These are phyloP conservation scores for Phytopythium cucurbitacearum DNA, from an alignment of 352 stramenopile species.

Conservation along the genomic window DNA sequence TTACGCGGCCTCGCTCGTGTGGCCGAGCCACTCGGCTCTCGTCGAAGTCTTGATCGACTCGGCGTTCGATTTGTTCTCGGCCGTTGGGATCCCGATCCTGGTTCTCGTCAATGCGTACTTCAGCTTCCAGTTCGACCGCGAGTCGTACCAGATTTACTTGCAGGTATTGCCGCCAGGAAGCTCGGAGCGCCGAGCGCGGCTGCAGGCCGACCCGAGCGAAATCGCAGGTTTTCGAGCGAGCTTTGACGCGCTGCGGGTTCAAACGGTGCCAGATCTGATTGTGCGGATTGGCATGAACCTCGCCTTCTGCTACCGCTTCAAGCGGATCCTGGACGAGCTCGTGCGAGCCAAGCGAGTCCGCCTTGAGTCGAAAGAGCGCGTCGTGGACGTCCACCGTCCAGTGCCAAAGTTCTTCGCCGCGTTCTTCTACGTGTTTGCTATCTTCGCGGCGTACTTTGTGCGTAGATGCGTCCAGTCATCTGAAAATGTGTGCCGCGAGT, in stretches of 20 bases:
- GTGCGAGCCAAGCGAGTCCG: not conserved
- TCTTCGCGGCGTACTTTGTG: conserved; percentile 8
- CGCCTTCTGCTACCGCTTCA: conserved; percentile 34
- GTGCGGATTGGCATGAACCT: conserved; percentile 31
- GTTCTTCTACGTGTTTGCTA: conserved; percentile 12
- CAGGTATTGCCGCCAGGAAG: conserved; percentile 15
- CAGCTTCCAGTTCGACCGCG: conserved; percentile 25
- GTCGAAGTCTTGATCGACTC: conserved; percentile 31
- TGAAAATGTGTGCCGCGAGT: conserved; percentile 6
- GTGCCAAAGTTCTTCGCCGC: conserved; percentile 15
- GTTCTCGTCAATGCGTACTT: conserved; percentile 17
- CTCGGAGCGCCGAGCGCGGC: conserved; percentile 28
- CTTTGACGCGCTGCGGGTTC: conserved; percentile 34
- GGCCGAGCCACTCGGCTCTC: conserved; percentile 16
- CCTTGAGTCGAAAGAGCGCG: not conserved
- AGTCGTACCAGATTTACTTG: conserved; percentile 17
- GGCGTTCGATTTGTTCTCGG: conserved; percentile 27
- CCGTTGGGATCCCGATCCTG: conserved; percentile 22
- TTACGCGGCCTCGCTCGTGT: conserved; percentile 18
- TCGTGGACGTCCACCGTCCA: conserved; percentile 2
- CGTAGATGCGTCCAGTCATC: conserved; percentile 10
- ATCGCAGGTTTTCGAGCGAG: conserved; percentile 21
- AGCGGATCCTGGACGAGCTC: conserved; percentile 25
- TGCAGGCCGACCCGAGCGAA: conserved; percentile 21
- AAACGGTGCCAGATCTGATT: conserved; percentile 16